Percentiles rank a stretch among this genome's conserved stretches.
phyloP scores from a whole-genome alignment of 495 filamentous ascomycete species.

The Annulohypoxylon bovei region DNA sequence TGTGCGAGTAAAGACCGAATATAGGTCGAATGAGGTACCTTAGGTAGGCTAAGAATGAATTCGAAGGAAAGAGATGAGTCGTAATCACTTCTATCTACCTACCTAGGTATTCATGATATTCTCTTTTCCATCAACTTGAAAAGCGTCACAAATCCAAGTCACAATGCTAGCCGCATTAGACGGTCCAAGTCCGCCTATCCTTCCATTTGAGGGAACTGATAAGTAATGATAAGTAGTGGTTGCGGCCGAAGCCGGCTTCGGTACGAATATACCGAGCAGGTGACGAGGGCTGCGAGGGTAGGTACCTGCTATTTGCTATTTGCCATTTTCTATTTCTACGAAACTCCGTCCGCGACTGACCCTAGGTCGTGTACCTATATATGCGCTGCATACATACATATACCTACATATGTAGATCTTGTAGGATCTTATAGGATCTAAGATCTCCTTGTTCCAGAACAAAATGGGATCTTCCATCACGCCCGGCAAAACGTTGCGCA shows the following conservation, averaged over 20 bases:
- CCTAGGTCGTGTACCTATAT: neutral
- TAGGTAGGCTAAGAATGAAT: neutral
- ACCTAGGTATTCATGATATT: neutral
- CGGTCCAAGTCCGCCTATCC: neutral
- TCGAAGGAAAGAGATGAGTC: neutral
- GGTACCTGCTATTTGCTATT: neutral
- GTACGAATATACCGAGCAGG: neutral
- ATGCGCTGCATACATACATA: neutral
- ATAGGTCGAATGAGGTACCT: neutral
- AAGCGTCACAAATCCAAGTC: neutral
- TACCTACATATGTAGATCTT: neutral
- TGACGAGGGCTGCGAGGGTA: neutral
- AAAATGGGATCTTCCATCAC: conserved; percentile 37
- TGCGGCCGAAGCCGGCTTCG: conserved; percentile 30
- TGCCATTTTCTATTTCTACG: conserved; percentile 5
- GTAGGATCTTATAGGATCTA: neutral
- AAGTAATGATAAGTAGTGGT: conserved; percentile 1
- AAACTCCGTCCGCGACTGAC: conserved; percentile 2
- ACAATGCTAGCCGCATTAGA: conserved; percentile 1
- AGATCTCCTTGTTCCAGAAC: neutral
- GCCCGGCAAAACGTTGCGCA: conserved; percentile 46
- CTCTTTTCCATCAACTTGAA: neutral
- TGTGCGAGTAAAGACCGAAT: too few species aligned
- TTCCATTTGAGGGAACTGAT: conserved; percentile 1
- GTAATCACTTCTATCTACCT: neutral